Conservation (phyloP, 345 rosid species). For the Camelina hispida region DNA sequence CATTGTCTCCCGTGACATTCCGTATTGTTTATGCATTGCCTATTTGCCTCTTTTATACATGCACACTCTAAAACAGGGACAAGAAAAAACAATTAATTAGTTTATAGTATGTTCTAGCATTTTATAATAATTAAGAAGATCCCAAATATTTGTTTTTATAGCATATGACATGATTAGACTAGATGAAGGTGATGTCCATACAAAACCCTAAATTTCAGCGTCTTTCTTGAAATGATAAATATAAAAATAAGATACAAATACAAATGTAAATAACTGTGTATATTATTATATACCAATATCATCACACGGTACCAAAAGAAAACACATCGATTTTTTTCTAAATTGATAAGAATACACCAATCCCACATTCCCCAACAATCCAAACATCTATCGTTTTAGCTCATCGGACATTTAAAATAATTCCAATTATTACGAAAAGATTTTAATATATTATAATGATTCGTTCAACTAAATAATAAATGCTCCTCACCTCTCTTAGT, state of each 20-base stretch:
- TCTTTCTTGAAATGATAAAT: conserved; percentile 63
- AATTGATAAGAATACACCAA: conserved; percentile 17
- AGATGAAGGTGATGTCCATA: conserved; percentile 34
- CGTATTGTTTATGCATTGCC: background rate
- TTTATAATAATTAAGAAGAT: conserved; percentile 34
- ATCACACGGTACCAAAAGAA: conserved; percentile 28
- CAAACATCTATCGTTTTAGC: conserved; percentile 32
- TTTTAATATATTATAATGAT: conserved; percentile 9
- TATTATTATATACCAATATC: conserved; percentile 30
- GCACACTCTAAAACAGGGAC: background rate
- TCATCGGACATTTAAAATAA: conserved; percentile 33
- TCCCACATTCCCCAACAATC: conserved; percentile 48
- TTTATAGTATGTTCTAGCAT: conserved; percentile 13
- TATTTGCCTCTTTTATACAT: background rate
- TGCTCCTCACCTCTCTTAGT: conserved; percentile 31
- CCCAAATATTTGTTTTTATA: conserved; percentile 33
- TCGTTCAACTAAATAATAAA: conserved; percentile 24
- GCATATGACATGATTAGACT: conserved; percentile 29
- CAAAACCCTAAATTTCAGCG: conserved; percentile 64
- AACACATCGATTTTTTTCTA: conserved; percentile 35
- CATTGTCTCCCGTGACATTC: background rate
- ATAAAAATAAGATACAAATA: conserved; percentile 27
- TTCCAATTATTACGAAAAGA: conserved; percentile 7
- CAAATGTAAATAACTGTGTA: background rate
- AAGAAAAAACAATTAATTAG: background rate